Percentiles rank a stretch among this genome's conserved stretches.
phyloP scores from a whole-genome alignment of 495 filamentous ascomycete genomes.

The Margaritispora aquatica region DNA sequence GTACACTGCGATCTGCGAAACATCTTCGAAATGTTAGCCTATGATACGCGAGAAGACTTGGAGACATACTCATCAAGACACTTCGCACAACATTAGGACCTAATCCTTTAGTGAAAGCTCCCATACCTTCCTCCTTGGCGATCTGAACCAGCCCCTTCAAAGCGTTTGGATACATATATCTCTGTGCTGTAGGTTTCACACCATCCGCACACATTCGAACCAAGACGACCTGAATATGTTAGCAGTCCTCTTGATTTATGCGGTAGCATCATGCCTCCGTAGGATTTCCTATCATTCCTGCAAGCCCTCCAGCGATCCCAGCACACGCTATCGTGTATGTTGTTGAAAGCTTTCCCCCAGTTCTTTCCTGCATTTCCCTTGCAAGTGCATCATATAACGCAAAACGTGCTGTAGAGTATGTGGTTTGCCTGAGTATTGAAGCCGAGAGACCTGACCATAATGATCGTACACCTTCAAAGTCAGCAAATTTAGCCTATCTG shows the following conservation, averaged over 20 bases:
- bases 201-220: constrained; percentile 78
- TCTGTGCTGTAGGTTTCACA: constrained; percentile 54
- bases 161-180: constrained; percentile 33
- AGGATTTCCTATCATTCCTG: constrained; percentile 72
- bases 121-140: constrained; percentile 29
- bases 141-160: constrained; percentile 28
- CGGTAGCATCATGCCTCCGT: constrained; percentile 40
- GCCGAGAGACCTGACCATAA: constrained; percentile 34
- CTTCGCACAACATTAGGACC: constrained; percentile 33
- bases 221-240: constrained; percentile 45
- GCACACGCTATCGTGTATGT: constrained; percentile 29
- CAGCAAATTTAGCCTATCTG: background rate
- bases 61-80: constrained; percentile 33
- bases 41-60: background rate
- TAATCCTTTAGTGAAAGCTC: constrained; percentile 29
- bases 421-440: constrained; percentile 34
- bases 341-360: constrained; percentile 20
- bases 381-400: constrained; percentile 30
- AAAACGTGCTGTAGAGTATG: constrained; percentile 35
- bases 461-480: constrained; percentile 25
- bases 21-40: constrained; percentile 23
- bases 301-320: constrained; percentile 57
- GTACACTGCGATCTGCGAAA: constrained; percentile 32
- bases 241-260: background rate
- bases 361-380: constrained; percentile 20